A percentile compares a stretch with the other conserved stretches of the same genome.
These are phyloP conservation scores for Tilletia indica DNA, from an alignment of 1,284 basidiomycete species.

Conservation along the genomic window DNA sequence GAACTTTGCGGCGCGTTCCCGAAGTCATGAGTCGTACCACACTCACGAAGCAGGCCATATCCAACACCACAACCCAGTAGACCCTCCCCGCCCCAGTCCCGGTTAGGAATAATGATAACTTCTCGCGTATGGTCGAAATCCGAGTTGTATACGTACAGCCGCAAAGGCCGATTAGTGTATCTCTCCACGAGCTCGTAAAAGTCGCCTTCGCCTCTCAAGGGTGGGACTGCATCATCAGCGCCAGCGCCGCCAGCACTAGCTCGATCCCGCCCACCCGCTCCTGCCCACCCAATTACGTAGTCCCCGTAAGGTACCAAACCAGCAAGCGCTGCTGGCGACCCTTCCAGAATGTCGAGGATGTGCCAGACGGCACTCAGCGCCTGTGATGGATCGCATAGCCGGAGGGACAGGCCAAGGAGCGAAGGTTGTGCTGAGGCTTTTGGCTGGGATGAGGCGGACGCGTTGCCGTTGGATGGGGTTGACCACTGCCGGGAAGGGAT, in stretches of 20 bases:
- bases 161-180: conserved; percentile 84
- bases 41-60: conserved; percentile 43
- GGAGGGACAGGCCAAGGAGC: conserved; percentile 83
- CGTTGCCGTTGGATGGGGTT: conserved; percentile 15
- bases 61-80: conserved; percentile 52
- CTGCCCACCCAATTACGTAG: conserved; percentile 90
- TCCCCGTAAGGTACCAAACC: conserved; percentile 83
- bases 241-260: background rate
- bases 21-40: no score
- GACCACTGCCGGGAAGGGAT: conserved; percentile 80
- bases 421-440: conserved; percentile 61
- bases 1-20: no score
- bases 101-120: conserved; percentile 47
- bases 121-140: conserved; percentile 73
- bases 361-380: conserved; percentile 71
- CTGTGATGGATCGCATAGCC: conserved; percentile 65
- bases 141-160: conserved; percentile 93
- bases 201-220: conserved; percentile 77
- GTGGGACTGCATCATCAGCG: conserved; percentile 32
- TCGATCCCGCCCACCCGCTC: conserved; percentile 64
- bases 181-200: conserved; percentile 95
- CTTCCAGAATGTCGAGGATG: conserved; percentile 91
- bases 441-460: conserved; percentile 32
- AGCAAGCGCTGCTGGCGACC: conserved; percentile 78
- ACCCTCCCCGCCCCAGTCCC: conserved; percentile 53